Percentiles rank a stretch among this genome's conserved stretches.
Evolutionary conservation across 164 flowering plant species (phyloP).

Genomic region (Malania oleifera): DNA sequence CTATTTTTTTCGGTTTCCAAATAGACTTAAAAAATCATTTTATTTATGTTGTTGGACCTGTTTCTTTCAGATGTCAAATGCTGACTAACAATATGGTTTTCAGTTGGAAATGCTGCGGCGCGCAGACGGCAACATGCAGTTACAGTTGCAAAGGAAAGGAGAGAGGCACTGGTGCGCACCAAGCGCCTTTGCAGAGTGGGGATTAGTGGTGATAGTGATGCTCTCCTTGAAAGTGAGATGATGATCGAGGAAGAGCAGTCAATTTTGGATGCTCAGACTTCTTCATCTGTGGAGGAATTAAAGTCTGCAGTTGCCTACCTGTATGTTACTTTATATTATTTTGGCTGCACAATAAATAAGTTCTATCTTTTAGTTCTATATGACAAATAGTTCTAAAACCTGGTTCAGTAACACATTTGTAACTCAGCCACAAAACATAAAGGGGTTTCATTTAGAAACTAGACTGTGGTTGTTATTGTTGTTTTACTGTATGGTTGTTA

Average conservation of each 20-base stretch:
- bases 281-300: constrained; percentile 58
- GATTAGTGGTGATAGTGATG: constrained; percentile 33
- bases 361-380: too few species aligned
- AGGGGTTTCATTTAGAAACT: too few species aligned
- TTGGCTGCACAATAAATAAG: neutral
- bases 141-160: constrained; percentile 74
- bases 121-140: constrained; percentile 77
- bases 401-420: too few species aligned
- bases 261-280: constrained; percentile 60
- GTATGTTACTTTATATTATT: constrained; percentile 34
- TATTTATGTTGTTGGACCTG: neutral
- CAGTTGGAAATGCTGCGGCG: constrained; percentile 78
- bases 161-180: constrained; percentile 77
- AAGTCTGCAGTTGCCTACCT: constrained; percentile 50
- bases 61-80: neutral
- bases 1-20: neutral
- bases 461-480: too few species aligned
- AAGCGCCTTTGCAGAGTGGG: constrained; percentile 84
- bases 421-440: too few species aligned
- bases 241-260: constrained; percentile 62
- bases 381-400: neutral
- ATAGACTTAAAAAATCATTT: neutral
- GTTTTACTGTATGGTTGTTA: too few species aligned
- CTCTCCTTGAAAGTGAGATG: constrained; percentile 52
- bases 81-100: neutral